A percentile compares a stretch with the other conserved stretches of the same genome.
Evolutionary conservation across 1,284 basidiomycete species (phyloP).

Genomic region (Ustilago loliicola): DNA sequence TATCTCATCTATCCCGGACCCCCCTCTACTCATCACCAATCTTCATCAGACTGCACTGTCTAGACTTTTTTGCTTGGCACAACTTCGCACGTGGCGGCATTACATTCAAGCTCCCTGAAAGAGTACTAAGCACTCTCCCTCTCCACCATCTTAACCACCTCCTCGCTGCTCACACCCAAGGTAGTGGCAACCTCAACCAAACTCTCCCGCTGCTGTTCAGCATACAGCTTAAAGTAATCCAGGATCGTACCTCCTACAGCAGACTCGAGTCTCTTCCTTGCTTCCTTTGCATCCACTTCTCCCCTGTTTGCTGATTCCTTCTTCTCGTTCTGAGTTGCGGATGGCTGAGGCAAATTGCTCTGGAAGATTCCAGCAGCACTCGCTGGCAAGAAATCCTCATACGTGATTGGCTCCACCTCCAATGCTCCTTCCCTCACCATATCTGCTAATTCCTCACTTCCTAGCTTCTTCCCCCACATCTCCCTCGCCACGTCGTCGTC

Average conservation of each 20-base stretch:
- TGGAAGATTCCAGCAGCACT: constrained; percentile 73
- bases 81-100: constrained; percentile 3
- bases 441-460: constrained; percentile 27
- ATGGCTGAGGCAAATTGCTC: constrained; percentile 63
- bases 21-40: too few species aligned
- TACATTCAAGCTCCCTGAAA: background rate
- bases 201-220: constrained; percentile 37
- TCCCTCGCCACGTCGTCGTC: constrained; percentile 14
- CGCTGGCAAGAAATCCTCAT: constrained; percentile 73
- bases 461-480: constrained; percentile 10
- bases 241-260: constrained; percentile 42
- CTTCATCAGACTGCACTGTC: background rate
- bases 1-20: constrained; percentile 6
- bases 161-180: constrained; percentile 4
- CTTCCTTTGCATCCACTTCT: constrained; percentile 10
- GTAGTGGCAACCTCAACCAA: constrained; percentile 17
- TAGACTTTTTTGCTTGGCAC: background rate
- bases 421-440: constrained; percentile 68
- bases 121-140: background rate
- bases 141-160: constrained; percentile 7
- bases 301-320: background rate
- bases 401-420: constrained; percentile 69
- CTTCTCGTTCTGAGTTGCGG: background rate
- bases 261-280: constrained; percentile 12
- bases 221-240: constrained; percentile 47